phyloP scores from a whole-genome alignment of 176 grass and related monocot genomes.

The Cymbopogon citratus region DNA sequence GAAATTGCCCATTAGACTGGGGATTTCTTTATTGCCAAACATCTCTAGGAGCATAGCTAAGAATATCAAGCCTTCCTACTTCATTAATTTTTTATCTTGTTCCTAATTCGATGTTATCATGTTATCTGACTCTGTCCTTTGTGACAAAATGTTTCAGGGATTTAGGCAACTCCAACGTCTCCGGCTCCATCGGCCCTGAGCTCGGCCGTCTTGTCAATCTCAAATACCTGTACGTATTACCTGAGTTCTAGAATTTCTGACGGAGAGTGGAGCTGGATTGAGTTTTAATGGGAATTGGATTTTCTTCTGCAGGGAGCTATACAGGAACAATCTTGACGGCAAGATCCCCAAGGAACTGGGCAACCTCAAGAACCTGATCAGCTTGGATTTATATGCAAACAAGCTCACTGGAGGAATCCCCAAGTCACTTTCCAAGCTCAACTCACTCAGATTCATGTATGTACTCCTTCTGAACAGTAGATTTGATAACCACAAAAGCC shows the following conservation, averaged over 20 bases:
- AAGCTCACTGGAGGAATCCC: constrained; percentile 64
- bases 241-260: constrained; percentile 14
- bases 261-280: not conserved
- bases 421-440: constrained; percentile 78
- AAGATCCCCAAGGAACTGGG: constrained; percentile 79
- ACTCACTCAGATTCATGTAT: constrained; percentile 85
- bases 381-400: constrained; percentile 93
- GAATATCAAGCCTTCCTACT: not conserved
- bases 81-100: not conserved
- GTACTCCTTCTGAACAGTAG: not conserved
- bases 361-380: constrained; percentile 86
- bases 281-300: not conserved
- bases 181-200: constrained; percentile 78
- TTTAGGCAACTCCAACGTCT: constrained; percentile 94
- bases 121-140: not conserved
- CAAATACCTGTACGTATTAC: constrained; percentile 63
- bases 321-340: constrained; percentile 70
- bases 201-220: constrained; percentile 76
- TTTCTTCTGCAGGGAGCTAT: constrained; percentile 68
- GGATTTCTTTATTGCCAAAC: not conserved
- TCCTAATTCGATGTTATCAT: not conserved
- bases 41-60: not conserved
- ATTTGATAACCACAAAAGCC: not conserved
- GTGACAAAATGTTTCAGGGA: constrained; percentile 47
- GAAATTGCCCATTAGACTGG: not conserved